Base-by-base conservation (phyloP, 2,329 filamentous ascomycete species). In the Pseudocercospora macadamiae region DNA sequence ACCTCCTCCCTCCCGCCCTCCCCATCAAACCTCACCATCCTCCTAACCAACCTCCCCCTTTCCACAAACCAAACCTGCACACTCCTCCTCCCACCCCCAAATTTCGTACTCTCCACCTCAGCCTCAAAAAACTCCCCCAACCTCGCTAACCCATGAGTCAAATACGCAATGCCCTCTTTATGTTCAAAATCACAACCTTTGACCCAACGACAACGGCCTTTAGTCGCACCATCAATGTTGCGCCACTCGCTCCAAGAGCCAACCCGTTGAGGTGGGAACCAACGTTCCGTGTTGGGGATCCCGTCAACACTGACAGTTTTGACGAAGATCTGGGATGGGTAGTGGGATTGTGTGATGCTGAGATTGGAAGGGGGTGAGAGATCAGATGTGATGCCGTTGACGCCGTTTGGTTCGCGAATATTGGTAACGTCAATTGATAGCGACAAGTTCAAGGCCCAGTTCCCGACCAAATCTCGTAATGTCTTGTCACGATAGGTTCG, bases 1-100 rank as follows among this genome's bases (percentile, higher is more conserved):
- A 86, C 62, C 54, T 65, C 64, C 44, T 57, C 63, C 34, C 56
- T 64, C 23, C 57, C 42, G n/a, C 53, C 56, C 25, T 30, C 54
- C 28, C 30, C 30, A 14, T 55, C 60, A 23, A 54, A 57, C 2
- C 59, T 65, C n/a, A 66, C 51, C 25, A 60, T 55, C 59, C 64
- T 62, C 59, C 59, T 64, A 12, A 66, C 56, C 28, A 66, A 52
- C 48, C 54, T 59, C 12, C 47, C 60, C n/a, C 56, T 37, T 32
- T 65, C 62, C 36, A 66, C 45, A 34, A 59, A 56, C 62, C 62
- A 66, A 30, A 66, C 52, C 54, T 66, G 60, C 28, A 49, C 34
- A 36, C 39, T 55, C 54, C 36, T 32, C 57, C 49, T 52, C 57
- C 48, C 39, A 36, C 44, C 32, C 45, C 10, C n/a, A n/a, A n/a